Conservation (phyloP, 192 early-diverging fungal species). For the Paraglomus brasilianum region DNA sequence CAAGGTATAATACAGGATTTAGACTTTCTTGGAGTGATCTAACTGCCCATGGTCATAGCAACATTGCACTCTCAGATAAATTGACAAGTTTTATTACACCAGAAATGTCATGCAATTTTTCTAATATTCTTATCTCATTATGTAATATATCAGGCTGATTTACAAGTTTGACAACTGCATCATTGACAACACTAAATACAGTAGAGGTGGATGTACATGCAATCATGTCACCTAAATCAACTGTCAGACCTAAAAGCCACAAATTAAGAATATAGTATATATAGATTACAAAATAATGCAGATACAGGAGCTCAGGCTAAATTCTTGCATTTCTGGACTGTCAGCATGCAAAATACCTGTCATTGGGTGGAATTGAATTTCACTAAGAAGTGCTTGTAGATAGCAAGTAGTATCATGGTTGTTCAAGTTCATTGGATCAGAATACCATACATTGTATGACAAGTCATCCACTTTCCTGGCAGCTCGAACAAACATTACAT, state of each 20-base stretch:
- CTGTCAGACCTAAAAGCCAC: slow-evolving; percentile 1
- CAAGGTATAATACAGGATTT: neutral
- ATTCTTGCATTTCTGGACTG: too few relatives aligned
- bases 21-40: neutral
- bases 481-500: slow-evolving; percentile 9
- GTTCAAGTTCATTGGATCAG: slow-evolving; percentile 1
- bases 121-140: neutral
- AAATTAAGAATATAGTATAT: neutral
- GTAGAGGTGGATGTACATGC: neutral
- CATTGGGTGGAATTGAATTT: slow-evolving; percentile 4
- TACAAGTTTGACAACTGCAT: slow-evolving; percentile 10
- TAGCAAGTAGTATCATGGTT: neutral
- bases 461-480: neutral
- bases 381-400: slow-evolving; percentile 3
- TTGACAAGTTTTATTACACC: slow-evolving; percentile 1
- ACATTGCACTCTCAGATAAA: slow-evolving; percentile 5
- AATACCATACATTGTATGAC: neutral
- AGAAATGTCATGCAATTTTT: neutral
- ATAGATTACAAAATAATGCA: too few relatives aligned
- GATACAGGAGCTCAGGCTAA: too few relatives aligned
- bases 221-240: slow-evolving; percentile 1
- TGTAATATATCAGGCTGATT: neutral
- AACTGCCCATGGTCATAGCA: slow-evolving; percentile 10
- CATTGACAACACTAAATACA: slow-evolving; percentile 2
- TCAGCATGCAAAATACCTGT: slow-evolving; percentile 13